Conservation (phyloP, 2,329 filamentous ascomycete species). For the Lachnellula occidentalis region DNA sequence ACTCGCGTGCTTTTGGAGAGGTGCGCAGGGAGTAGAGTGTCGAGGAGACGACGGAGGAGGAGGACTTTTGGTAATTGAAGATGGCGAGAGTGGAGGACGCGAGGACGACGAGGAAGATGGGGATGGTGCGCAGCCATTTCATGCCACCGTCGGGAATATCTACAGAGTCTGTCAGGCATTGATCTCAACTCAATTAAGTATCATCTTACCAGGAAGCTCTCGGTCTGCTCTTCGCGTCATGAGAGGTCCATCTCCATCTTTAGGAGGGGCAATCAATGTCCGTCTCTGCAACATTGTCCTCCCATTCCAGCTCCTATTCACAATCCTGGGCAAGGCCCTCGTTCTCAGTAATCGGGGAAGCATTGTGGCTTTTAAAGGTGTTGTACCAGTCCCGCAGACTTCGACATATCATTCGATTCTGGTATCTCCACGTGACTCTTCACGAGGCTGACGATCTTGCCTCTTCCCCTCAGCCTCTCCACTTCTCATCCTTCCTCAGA, state of each 20-base stretch:
- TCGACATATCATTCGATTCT: neutral
- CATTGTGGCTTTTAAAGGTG: constrained; percentile 18
- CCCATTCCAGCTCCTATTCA: constrained; percentile 9
- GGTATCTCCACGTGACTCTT: neutral
- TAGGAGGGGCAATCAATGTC: constrained; percentile 50
- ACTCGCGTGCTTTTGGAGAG: constrained; percentile 64
- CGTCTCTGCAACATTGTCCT: constrained; percentile 33
- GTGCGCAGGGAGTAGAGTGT: constrained; percentile 90
- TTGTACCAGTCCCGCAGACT: neutral
- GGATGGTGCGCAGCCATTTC: constrained; percentile 68
- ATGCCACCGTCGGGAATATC: constrained; percentile 28
- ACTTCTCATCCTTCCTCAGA: neutral
- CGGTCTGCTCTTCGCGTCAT: constrained; percentile 61
- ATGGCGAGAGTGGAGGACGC: constrained; percentile 72
- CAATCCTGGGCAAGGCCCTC: constrained; percentile 16
- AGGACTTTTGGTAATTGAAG: constrained; percentile 98
- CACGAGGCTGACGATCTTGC: constrained; percentile 4
- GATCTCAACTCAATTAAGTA: neutral
- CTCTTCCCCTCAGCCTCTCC: neutral
- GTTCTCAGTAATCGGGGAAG: constrained; percentile 27
- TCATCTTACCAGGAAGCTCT: constrained; percentile 54
- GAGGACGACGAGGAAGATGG: constrained; percentile 72
- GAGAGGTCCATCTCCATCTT: constrained; percentile 55
- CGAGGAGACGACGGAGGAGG: constrained; percentile 78
- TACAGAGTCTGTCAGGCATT: constrained; percentile 7